Evolutionary conservation across 257 asterid genomes (phyloP).

Genomic region (Solanum virginianum): DNA sequence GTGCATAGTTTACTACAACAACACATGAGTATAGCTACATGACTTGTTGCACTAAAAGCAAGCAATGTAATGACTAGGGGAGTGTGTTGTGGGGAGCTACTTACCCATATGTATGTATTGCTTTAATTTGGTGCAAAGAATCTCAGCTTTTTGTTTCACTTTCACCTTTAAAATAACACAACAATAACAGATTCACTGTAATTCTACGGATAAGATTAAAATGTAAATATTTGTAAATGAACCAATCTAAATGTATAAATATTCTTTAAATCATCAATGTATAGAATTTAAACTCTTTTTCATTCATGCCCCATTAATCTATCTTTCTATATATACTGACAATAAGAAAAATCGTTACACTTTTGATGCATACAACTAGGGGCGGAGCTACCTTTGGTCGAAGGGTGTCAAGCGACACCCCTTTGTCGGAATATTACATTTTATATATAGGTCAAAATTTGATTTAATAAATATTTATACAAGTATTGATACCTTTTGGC

Average conservation of each 20-base stretch:
- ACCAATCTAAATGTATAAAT: background rate
- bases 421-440: too few relatives aligned
- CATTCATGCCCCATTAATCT: background rate
- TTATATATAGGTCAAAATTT: too few relatives aligned
- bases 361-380: background rate
- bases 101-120: background rate
- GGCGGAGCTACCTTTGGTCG: too few relatives aligned
- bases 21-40: background rate
- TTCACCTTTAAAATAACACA: background rate
- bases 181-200: background rate
- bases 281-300: background rate
- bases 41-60: slow-evolving; percentile 25
- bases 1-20: background rate
- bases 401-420: too few relatives aligned
- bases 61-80: slow-evolving; percentile 7
- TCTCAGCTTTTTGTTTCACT: slow-evolving; percentile 10
- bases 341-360: background rate
- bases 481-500: too few relatives aligned
- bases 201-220: too few relatives aligned
- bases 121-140: slow-evolving; percentile 18
- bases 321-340: background rate
- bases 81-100: background rate
- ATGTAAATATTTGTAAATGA: background rate
- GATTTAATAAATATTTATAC: too few relatives aligned
- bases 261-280: background rate